Conservation (phyloP, 1,284 basidiomycete genomes). For the Sanghuangporus baumii region DNA sequence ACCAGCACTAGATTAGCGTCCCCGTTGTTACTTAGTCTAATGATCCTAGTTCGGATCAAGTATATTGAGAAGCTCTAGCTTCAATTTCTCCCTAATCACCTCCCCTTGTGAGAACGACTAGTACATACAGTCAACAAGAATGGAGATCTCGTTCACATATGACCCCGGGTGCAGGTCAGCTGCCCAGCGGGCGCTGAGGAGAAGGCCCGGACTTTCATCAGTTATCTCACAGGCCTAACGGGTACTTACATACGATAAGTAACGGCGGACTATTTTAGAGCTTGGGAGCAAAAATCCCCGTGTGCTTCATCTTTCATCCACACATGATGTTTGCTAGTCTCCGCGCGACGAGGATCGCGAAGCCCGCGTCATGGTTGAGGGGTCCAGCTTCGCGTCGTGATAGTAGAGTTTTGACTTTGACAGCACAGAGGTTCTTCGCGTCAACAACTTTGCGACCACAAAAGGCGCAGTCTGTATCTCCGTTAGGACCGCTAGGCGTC, state of each 20-base stretch:
- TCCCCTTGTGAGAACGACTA: not conserved
- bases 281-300: not conserved
- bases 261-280: not conserved
- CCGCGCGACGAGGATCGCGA: not conserved
- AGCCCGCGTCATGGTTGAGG: not conserved
- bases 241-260: too few relatives aligned
- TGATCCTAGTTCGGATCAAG: too few relatives aligned
- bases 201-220: not conserved
- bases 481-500: constrained; percentile 47
- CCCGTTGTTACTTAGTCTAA: too few relatives aligned
- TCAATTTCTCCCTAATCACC: too few relatives aligned
- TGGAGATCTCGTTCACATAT: not conserved
- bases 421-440: not conserved
- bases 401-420: not conserved
- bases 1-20: too few relatives aligned
- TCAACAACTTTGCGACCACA: not conserved
- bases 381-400: not conserved
- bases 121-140: not conserved
- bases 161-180: not conserved
- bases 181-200: not conserved
- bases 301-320: not conserved
- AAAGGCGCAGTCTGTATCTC: constrained; percentile 39
- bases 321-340: not conserved
- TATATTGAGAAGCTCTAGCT: too few relatives aligned
- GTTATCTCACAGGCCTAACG: too few relatives aligned